Evolutionary conservation across 2,329 filamentous ascomycete species (phyloP), one percentile per base, ranked within the genome.

Genomic region (Colletotrichum siamense): DNA sequence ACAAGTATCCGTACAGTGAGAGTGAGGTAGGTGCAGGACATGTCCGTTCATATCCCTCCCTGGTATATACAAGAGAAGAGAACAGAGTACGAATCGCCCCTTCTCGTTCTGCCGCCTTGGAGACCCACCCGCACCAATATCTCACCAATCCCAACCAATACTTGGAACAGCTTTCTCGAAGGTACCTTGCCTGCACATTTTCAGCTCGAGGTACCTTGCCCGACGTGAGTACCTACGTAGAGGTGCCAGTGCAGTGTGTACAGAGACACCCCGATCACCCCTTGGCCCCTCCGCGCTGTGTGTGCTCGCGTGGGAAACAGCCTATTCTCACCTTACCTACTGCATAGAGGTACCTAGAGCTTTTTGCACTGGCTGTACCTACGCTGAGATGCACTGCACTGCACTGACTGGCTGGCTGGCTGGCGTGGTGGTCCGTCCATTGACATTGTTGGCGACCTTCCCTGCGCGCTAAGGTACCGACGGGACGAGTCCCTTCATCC

Each of bases 301-400:
- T 62, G 62, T 62, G 65, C 65, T 73, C 76, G 76, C 76, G 64
- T 77, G 55, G 68, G 68, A 68, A 77, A 75, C 75, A 76, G 71
- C 71, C 75, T 77, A 55, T 67, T 52, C 44, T 52, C 44, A 52
- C n/a, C 44, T 52, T 73, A 39, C 44, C n/a, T 73, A 39, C 44
- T 52, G 44, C 44, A 22, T 52, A 36, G 34, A 44, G 39, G 36
- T 39, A 49, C 39, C 39, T 44, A 12, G 22, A 39, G n/a, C 26
- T 39, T 13, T 28, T 10, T 22, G 62, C 62, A 64, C 62, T 36
- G 63, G 28, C 59, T 22, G 18, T 16, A 1, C 3, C 34, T 28
- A 32, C 32, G 26, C 36, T 64, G 32, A 18, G 6, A 22, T 36
- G 59, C 44, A 13, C 59, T 36, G 59, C 44, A 13, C 59, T 36